Evolutionary conservation across 129 eudicot species (phyloP).

Genomic region (Artemisia tridentata): DNA sequence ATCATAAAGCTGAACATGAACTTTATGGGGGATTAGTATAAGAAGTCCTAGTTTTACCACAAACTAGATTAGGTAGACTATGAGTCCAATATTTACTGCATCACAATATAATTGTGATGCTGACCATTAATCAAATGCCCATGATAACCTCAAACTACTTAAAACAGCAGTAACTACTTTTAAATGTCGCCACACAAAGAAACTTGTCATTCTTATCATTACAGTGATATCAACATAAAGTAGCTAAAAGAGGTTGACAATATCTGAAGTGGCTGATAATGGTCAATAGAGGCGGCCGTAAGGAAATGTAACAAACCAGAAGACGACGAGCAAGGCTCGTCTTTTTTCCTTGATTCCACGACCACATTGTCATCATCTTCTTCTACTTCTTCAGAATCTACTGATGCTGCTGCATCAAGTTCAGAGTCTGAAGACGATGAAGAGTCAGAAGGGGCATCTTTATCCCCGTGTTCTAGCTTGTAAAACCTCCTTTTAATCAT

Average conservation of each 20-base stretch:
- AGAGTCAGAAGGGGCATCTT: slow-evolving; percentile 69
- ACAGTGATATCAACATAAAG: neutral
- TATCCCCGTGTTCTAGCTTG: slow-evolving; percentile 73
- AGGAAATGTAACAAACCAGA: slow-evolving; percentile 44
- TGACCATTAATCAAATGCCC: neutral
- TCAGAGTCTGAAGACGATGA: slow-evolving; percentile 77
- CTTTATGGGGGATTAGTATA: neutral
- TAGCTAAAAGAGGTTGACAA: neutral
- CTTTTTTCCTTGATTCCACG: slow-evolving; percentile 35
- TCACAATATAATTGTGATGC: neutral
- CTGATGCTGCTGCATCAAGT: slow-evolving; percentile 53
- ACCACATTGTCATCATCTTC: slow-evolving; percentile 34
- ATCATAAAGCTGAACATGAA: slow-evolving; percentile 5
- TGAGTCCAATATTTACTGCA: neutral
- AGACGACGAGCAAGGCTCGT: slow-evolving; percentile 44
- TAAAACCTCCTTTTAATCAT: slow-evolving; percentile 93
- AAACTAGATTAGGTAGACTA: neutral
- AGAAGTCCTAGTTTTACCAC: neutral
- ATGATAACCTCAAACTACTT: neutral
- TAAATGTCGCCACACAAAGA: too few species aligned
- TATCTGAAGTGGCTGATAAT: too few species aligned
- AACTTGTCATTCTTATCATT: neutral
- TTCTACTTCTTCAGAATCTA: slow-evolving; percentile 45
- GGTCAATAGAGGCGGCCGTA: too few species aligned
- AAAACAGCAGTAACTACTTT: too few species aligned